Evolutionary conservation across 1,139 yeast genomes (phyloP).

Genomic region (Geotrichum armillariae): DNA sequence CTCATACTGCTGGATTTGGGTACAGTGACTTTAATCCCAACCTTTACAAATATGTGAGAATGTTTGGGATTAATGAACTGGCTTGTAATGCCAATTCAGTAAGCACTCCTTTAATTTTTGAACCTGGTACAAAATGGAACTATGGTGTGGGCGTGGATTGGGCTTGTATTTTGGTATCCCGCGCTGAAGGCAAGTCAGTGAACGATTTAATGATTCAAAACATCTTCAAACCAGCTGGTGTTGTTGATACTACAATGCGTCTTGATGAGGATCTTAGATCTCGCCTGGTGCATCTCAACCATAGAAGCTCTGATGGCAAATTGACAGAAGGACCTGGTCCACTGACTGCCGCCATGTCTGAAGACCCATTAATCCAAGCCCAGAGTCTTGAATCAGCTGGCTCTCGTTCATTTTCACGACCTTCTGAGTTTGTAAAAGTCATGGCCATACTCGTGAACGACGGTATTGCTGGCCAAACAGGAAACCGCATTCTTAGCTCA

Average conservation of each 20-base stretch:
- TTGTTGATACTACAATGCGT: constrained; percentile 43
- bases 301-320: constrained; percentile 20
- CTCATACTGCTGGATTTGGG: constrained; percentile 45
- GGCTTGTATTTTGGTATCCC: constrained; percentile 51
- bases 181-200: constrained; percentile 45
- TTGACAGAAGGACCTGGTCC: constrained; percentile 12
- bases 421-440: constrained; percentile 47
- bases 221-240: constrained; percentile 49
- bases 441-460: constrained; percentile 48
- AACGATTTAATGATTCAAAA: constrained; percentile 45
- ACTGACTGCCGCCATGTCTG: constrained; percentile 15
- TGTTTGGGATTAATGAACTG: constrained; percentile 23
- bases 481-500: constrained; percentile 37
- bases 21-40: constrained; percentile 36
- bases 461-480: constrained; percentile 39
- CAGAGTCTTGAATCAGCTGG: constrained; percentile 44
- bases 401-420: constrained; percentile 49
- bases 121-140: constrained; percentile 54
- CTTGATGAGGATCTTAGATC: constrained; percentile 13
- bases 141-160: constrained; percentile 57
- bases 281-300: constrained; percentile 21
- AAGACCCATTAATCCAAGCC: constrained; percentile 11
- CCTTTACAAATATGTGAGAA: constrained; percentile 17
- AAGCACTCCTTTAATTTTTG: constrained; percentile 46
- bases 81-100: constrained; percentile 25